Evolutionary conservation across 73 alveolate genomes (phyloP), one percentile per base, ranked within the genome.

Genomic region (Paramecium pentaurelia): DNA sequence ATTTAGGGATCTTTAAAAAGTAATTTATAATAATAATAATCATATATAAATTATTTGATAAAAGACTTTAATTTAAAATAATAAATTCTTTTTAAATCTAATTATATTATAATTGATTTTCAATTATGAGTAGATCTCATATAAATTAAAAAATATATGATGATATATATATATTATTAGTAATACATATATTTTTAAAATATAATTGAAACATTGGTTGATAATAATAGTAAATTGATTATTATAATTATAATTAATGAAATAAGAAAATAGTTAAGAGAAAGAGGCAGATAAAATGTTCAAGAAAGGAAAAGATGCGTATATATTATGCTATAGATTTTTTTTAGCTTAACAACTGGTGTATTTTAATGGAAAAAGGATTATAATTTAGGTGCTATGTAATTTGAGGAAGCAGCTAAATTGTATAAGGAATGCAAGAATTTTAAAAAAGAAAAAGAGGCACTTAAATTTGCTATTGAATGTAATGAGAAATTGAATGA

Each of bases 281-380:
- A 80, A 45, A 11, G 91, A 80, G 42, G 77, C 77, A 25, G 91
- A 80, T 42, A 80, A 49, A 28, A 49, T 20, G 6, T 80, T 80
- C 30, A 80, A 80, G 47, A 80, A 80, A 80, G 91, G 91, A 22
- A 80, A 80, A 47, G 91, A 80, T 2, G 91, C 91, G 77, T 80
- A 80, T 5, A 7, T 54, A 0, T 54, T 54, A 27, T 45, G 27
- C 34, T 42, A 45, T 34, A 34, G 0, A 10, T 2, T 6, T 1
- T n/a, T 2, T 10, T 25, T 47, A 80, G 91, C 6, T 37, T 80
- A 5, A 80, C 77, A 3, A 80, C 91, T 18, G 91, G 91, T 8
- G 51, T 80, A n/a, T 80, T 80, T 44, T 80, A 80, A 18, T 80
- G 91, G 91, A 80, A 80, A 12, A 80, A 80, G 45, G 91, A 80